A percentile compares a stretch with the other conserved stretches of the same genome.
Conservation (phyloP, 2,329 filamentous ascomycete genomes). For the Hymenoscyphus occultus region DNA sequence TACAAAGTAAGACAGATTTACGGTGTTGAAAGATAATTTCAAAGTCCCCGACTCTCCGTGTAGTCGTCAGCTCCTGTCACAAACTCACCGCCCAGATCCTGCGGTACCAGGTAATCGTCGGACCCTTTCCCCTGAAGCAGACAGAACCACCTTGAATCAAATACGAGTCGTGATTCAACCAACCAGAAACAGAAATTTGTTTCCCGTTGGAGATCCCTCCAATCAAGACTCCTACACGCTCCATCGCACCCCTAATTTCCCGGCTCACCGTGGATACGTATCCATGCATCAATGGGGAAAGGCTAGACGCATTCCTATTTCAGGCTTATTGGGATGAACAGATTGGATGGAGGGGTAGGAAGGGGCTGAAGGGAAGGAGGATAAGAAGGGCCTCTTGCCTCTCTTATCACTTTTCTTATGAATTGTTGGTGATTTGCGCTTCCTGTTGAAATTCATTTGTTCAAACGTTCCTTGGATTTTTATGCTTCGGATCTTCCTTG, state of each 20-base stretch:
- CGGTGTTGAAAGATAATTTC: too few species aligned
- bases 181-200: not conserved
- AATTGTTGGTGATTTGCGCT: not conserved
- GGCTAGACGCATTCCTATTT: not conserved
- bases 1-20: too few species aligned
- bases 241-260: not conserved
- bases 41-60: too few species aligned
- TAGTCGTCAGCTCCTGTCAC: too few species aligned
- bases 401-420: not conserved
- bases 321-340: not conserved
- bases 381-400: not conserved
- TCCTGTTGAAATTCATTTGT: not conserved
- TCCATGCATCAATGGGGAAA: not conserved
- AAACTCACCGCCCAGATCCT: too few species aligned
- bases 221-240: not conserved
- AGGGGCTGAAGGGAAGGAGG: not conserved
- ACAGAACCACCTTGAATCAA: not conserved
- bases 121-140: not conserved
- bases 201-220: not conserved
- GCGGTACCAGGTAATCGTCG: not conserved
- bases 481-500: not conserved
- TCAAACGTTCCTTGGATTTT: not conserved
- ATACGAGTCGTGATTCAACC: not conserved
- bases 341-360: constrained; percentile 3
- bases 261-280: not conserved